Evolutionary conservation across 73 alveolate species (phyloP).

Genomic region (Stentor coeruleus): DNA sequence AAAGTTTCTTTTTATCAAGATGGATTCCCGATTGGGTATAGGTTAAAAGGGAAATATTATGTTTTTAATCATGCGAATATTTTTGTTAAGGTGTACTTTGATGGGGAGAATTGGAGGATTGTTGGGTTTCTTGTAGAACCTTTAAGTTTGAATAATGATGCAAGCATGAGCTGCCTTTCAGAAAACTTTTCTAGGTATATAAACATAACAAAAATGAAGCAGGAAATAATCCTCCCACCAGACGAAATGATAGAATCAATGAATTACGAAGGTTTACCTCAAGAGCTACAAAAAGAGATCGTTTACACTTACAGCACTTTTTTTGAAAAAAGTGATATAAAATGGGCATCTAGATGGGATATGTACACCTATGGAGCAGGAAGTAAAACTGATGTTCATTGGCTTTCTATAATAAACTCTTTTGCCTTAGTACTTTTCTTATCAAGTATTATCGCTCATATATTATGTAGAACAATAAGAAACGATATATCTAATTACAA

Average conservation of each 20-base stretch:
- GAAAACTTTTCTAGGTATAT: neutral
- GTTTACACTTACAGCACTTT: conserved; percentile 9
- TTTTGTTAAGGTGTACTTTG: conserved; percentile 2
- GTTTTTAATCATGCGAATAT: neutral
- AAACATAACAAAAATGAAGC: neutral
- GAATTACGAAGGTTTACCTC: no score
- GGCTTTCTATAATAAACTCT: conserved; percentile 25
- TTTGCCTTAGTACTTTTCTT: conserved; percentile 14
- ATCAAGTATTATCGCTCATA: conserved; percentile 27
- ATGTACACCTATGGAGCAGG: neutral
- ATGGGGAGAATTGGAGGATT: conserved; percentile 8
- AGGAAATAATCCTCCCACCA: neutral
- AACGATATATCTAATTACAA: neutral
- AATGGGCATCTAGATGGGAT: conserved; percentile 33
- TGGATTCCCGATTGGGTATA: conserved; percentile 28
- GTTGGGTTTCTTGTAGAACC: conserved; percentile 31
- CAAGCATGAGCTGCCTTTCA: neutral
- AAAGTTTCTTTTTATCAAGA: conserved; percentile 19
- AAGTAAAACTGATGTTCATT: conserved; percentile 8
- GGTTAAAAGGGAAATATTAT: neutral
- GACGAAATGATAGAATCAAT: neutral
- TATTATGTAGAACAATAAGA: conserved; percentile 23
- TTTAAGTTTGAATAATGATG: neutral
- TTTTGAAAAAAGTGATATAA: neutral
- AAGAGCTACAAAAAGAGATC: neutral